These are phyloP conservation scores for Xylaria arbuscula DNA, from an alignment of 2,329 filamentous ascomycete species.

Conservation along the genomic window DNA sequence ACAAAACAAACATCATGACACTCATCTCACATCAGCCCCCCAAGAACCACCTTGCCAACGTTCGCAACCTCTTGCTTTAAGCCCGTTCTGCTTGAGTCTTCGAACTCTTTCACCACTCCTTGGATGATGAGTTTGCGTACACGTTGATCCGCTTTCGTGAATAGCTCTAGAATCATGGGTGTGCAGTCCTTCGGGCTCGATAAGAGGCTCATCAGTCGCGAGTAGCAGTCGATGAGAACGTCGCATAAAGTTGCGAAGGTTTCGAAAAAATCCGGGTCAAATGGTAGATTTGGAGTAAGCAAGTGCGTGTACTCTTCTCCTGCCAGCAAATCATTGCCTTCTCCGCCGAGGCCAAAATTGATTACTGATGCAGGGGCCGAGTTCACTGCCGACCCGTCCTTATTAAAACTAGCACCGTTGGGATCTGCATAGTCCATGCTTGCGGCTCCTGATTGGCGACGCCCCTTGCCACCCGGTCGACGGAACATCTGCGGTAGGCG, in stretches of 20 bases:
- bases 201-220: conserved; percentile 78
- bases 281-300: conserved; percentile 90
- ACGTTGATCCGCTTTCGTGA: conserved; percentile 86
- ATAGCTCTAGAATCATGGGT: conserved; percentile 80
- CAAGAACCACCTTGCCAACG: conserved; percentile 88
- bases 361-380: conserved; percentile 59
- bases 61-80: conserved; percentile 85
- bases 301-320: conserved; percentile 91
- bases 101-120: conserved; percentile 90
- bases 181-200: conserved; percentile 79
- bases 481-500: conserved; percentile 88
- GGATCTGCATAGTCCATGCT: conserved; percentile 41
- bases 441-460: conserved; percentile 63
- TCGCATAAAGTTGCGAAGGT: conserved; percentile 97
- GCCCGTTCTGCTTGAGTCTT: conserved; percentile 81
- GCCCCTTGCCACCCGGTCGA: conserved; percentile 67
- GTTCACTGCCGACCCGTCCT: conserved; percentile 48
- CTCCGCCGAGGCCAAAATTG: conserved; percentile 62
- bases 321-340: conserved; percentile 75
- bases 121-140: conserved; percentile 90
- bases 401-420: conserved; percentile 39
- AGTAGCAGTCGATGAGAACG: conserved; percentile 92
- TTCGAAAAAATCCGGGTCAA: conserved; percentile 97
- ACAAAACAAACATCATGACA: conserved; percentile 6
- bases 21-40: conserved; percentile 75